A percentile compares a stretch with the other conserved stretches of the same genome.
These are phyloP conservation scores for Isabelozyma heimii DNA, from an alignment of 805 yeast species.

Conservation along the genomic window DNA sequence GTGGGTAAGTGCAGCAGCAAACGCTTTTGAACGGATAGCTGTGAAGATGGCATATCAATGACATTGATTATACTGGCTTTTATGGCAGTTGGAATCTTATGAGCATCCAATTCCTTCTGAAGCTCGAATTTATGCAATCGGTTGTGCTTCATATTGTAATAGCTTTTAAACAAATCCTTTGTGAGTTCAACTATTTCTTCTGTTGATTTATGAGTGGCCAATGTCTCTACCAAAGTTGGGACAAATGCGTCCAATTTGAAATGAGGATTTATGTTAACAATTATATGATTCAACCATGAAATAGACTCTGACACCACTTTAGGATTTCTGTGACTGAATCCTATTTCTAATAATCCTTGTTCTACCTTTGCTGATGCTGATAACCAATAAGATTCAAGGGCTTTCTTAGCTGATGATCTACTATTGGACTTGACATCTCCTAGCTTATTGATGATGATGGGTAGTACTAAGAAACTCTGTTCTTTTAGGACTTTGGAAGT, in stretches of 20 bases:
- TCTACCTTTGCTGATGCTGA: conserved; percentile 51
- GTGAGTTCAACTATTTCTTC: conserved; percentile 14
- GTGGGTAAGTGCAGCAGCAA: background rate
- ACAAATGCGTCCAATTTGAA: conserved; percentile 28
- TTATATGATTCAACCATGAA: conserved; percentile 41
- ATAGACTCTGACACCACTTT: conserved; percentile 43
- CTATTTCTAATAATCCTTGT: conserved; percentile 39
- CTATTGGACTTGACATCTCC: conserved; percentile 38
- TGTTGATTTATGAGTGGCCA: conserved; percentile 4
- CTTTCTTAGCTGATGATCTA: conserved; percentile 45
- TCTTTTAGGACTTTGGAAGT: conserved; percentile 34
- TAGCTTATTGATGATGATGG: conserved; percentile 48
- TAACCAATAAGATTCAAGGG: conserved; percentile 55
- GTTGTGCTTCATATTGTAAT: conserved; percentile 27
- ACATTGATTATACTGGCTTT: conserved; percentile 5
- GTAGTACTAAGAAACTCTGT: conserved; percentile 46
- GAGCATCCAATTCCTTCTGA: conserved; percentile 34
- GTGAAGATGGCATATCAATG: conserved; percentile 1
- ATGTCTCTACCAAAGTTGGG: conserved; percentile 17
- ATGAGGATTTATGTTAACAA: conserved; percentile 26
- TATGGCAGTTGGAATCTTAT: conserved; percentile 23
- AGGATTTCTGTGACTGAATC: conserved; percentile 37
- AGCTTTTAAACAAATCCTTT: conserved; percentile 19
- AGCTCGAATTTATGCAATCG: conserved; percentile 46
- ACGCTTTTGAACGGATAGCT: background rate